These are phyloP conservation scores for Phytophthora rubi DNA, from an alignment of 352 stramenopile genomes.

Conservation along the genomic window DNA sequence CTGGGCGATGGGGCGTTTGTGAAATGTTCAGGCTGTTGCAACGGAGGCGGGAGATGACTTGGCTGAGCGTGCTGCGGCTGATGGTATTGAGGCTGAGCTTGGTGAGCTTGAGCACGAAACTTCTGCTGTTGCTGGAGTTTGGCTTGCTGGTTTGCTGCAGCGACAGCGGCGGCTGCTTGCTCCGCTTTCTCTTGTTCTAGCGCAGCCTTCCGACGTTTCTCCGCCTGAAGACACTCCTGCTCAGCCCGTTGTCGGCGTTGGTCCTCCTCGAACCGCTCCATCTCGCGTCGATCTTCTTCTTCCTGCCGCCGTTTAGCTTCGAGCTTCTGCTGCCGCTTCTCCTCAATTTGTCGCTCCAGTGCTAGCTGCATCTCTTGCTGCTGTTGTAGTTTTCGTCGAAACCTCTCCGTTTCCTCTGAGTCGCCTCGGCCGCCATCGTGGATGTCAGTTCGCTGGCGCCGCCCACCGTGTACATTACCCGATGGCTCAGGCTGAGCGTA, in stretches of 20 bases:
- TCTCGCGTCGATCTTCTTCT: constrained; percentile 62
- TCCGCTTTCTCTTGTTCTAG: constrained; percentile 50
- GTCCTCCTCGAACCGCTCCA: constrained; percentile 59
- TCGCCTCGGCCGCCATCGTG: constrained; percentile 27
- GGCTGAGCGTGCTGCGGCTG: constrained; percentile 3
- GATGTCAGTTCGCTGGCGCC: constrained; percentile 35
- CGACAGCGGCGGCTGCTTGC: constrained; percentile 42
- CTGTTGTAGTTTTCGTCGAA: constrained; percentile 45
- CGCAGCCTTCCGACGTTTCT: constrained; percentile 56
- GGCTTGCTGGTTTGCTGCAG: constrained; percentile 41
- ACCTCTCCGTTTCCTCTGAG: constrained; percentile 18
- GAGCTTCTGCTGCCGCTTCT: constrained; percentile 68
- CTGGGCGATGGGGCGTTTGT: constrained; percentile 4
- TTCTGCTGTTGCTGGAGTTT: constrained; percentile 49
- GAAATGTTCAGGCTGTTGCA: constrained; percentile 6
- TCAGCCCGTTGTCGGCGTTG: constrained; percentile 51
- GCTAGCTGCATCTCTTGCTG: constrained; percentile 61
- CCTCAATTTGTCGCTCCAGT: constrained; percentile 63
- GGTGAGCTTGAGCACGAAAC: constrained; percentile 20
- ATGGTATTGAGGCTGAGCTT: constrained; percentile 18
- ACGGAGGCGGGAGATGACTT: constrained; percentile 1
- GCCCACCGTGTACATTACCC: constrained; percentile 13
- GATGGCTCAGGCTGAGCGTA: constrained; percentile 9
- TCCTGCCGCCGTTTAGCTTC: constrained; percentile 62
- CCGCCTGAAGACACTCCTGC: constrained; percentile 49